These are phyloP conservation scores for Taxillus chinensis DNA, from an alignment of 164 flowering plant species.

Conservation along the genomic window DNA sequence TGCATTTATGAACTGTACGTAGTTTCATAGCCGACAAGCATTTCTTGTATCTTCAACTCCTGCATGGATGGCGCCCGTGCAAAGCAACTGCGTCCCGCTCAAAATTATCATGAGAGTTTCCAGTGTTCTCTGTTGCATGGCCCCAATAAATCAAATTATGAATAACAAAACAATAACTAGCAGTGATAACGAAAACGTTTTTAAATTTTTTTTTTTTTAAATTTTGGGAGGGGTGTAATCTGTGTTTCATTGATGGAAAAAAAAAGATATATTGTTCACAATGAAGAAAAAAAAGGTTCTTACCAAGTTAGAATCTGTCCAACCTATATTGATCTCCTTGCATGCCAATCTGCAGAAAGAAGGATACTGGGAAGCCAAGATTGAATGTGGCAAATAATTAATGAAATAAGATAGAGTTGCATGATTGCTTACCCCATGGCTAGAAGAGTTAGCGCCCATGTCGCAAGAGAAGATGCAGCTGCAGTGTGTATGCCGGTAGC, in stretches of 20 bases:
- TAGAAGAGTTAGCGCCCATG: slow-evolving; percentile 67
- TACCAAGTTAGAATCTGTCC: slow-evolving; percentile 52
- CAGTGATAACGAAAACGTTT: background rate
- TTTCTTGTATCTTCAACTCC: slow-evolving; percentile 22
- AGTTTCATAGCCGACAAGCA: no score
- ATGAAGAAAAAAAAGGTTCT: slow-evolving; percentile 7
- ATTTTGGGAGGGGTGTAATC: no score
- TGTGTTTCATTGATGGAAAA: background rate
- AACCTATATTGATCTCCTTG: slow-evolving; percentile 68
- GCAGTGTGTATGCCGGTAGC: slow-evolving; percentile 45
- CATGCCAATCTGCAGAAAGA: slow-evolving; percentile 61
- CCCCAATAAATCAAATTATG: background rate
- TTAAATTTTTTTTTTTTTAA: background rate
- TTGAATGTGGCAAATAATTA: no score
- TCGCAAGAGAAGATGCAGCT: slow-evolving; percentile 37
- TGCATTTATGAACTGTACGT: no score
- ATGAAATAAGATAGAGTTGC: background rate
- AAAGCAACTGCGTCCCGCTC: slow-evolving; percentile 62
- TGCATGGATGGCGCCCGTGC: slow-evolving; percentile 48
- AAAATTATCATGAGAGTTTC: slow-evolving; percentile 52
- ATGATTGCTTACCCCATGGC: slow-evolving; percentile 66
- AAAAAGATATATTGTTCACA: background rate
- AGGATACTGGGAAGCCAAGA: background rate
- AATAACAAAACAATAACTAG: background rate
- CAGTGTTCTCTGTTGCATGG: slow-evolving; percentile 43